Conservation (phyloP, 129 eudicot genomes). For the Escallonia herrerae region DNA sequence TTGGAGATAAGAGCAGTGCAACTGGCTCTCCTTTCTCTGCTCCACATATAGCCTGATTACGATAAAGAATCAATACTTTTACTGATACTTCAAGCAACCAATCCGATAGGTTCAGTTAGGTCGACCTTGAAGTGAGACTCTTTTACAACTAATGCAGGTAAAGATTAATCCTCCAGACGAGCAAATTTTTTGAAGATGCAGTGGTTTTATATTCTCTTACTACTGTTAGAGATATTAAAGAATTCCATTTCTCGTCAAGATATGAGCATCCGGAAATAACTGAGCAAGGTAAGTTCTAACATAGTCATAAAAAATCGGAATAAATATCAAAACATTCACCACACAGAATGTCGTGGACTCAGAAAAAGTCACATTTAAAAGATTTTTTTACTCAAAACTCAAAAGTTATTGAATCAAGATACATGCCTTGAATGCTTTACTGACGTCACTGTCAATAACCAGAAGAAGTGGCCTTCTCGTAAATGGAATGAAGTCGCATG, state of each 20-base stretch:
- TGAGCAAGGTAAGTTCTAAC: no score
- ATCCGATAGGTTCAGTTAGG: neutral
- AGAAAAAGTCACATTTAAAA: no score
- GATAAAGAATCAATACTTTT: no score
- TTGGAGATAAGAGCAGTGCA: conserved; percentile 85
- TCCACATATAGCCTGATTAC: conserved; percentile 46
- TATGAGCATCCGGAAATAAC: no score
- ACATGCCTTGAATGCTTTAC: conserved; percentile 76
- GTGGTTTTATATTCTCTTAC: no score
- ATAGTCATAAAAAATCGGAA: no score
- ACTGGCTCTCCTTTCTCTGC: conserved; percentile 70
- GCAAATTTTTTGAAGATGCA: no score
- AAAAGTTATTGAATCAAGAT: neutral
- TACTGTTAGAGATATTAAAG: no score
- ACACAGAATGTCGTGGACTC: no score
- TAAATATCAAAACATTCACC: no score
- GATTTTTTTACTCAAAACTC: no score
- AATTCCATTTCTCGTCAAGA: no score
- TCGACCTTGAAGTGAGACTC: neutral
- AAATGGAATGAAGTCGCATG: conserved; percentile 89
- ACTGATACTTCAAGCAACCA: neutral
- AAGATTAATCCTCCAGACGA: neutral
- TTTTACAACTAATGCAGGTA: neutral
- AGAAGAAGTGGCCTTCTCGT: conserved; percentile 85
- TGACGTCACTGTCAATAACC: conserved; percentile 73